Conservation (phyloP, 2,329 filamentous ascomycete species). For the Penicillium sp. region DNA sequence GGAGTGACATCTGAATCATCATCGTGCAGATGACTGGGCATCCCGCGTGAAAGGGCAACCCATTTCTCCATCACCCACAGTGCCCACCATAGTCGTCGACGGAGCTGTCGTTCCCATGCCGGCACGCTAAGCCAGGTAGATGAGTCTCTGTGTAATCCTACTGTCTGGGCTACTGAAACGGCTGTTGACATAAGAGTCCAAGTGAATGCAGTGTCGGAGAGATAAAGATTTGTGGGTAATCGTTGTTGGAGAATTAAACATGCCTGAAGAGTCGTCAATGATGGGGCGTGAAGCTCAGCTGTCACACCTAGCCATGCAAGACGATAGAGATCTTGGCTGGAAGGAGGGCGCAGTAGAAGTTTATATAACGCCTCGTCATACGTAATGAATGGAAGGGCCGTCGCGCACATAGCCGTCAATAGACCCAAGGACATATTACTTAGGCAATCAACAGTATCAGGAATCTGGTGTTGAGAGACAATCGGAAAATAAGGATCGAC, state of each 20-base stretch:
- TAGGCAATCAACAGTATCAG: neutral
- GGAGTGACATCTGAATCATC: constrained; percentile 1
- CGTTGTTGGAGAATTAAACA: constrained; percentile 4
- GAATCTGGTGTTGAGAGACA: neutral
- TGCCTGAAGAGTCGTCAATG: neutral
- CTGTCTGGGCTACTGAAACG: neutral
- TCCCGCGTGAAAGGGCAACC: constrained; percentile 1
- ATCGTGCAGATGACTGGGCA: constrained; percentile 1
- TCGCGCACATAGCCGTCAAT: constrained; percentile 3
- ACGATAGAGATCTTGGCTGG: constrained; percentile 3
- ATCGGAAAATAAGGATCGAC: constrained; percentile 6
- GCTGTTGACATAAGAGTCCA: constrained; percentile 4
- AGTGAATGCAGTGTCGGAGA: constrained; percentile 3
- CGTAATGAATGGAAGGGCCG: constrained; percentile 1
- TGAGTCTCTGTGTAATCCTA: constrained; percentile 3
- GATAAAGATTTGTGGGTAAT: constrained; percentile 1
- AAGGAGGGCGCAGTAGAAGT: constrained; percentile 1
- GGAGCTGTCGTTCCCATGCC: constrained; percentile 1
- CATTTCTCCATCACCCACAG: constrained; percentile 5
- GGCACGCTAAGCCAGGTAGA: constrained; percentile 1
- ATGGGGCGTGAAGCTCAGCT: neutral
- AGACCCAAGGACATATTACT: constrained; percentile 1
- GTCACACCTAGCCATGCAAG: constrained; percentile 4
- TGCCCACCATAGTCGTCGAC: constrained; percentile 6
- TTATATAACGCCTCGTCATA: constrained; percentile 1